Evolutionary conservation across 495 filamentous ascomycete genomes (phyloP).

Genomic region (Penicillium robsamsonii): DNA sequence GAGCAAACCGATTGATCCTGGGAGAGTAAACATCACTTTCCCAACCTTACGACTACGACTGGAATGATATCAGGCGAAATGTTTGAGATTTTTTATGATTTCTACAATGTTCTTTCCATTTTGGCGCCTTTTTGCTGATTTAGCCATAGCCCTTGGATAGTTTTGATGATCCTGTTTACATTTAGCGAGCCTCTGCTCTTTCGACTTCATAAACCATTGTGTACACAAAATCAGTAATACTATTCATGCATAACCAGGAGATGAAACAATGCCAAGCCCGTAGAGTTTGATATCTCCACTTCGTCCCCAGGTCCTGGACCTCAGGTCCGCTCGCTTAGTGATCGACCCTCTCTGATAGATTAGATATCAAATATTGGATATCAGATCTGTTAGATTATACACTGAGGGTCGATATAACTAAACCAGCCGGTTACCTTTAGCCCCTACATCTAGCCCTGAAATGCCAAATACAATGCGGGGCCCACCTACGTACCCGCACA

Average conservation of each 20-base stretch:
- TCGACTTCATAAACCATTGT: background rate
- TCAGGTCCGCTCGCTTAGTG: conserved; percentile 6
- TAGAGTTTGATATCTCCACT: conserved; percentile 6
- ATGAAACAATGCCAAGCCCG: conserved; percentile 5
- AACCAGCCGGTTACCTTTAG: background rate
- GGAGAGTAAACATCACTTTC: background rate
- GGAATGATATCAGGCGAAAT: conserved; percentile 25
- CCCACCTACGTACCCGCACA: background rate
- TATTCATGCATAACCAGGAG: background rate
- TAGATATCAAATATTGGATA: background rate
- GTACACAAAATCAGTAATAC: background rate
- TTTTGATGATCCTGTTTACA: background rate
- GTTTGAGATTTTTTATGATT: conserved; percentile 4
- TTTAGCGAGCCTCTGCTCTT: conserved; percentile 1
- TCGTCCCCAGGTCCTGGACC: background rate
- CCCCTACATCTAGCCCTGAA: background rate
- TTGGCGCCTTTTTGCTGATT: conserved; percentile 1
- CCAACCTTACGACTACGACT: conserved; percentile 18
- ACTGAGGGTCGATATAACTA: background rate
- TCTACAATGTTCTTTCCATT: background rate
- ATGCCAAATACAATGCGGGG: conserved; percentile 1
- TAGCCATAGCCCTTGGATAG: background rate
- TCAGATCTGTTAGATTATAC: background rate
- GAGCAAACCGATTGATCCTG: conserved; percentile 1
- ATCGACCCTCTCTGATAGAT: conserved; percentile 2